These are phyloP conservation scores for Trichoderma asperellum DNA, from an alignment of 2,329 filamentous ascomycete genomes.

Conservation along the genomic window DNA sequence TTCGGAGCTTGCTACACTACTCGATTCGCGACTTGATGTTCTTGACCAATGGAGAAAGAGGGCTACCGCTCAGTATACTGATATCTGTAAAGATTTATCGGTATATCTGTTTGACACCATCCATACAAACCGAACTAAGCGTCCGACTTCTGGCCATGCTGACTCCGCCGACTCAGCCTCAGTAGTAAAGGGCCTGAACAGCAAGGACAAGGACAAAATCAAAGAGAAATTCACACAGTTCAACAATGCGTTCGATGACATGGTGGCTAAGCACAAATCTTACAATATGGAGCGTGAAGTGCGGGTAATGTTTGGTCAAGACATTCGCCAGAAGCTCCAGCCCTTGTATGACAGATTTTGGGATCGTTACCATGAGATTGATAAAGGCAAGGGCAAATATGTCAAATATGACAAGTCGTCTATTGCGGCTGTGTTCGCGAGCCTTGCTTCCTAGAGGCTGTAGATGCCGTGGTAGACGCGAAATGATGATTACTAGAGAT, in stretches of 20 bases:
- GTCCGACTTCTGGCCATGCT: conserved; percentile 74
- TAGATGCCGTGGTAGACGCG: neutral
- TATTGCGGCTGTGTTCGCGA: conserved; percentile 68
- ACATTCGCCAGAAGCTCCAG: conserved; percentile 90
- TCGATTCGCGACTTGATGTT: conserved; percentile 67
- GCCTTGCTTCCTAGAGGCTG: conserved; percentile 43
- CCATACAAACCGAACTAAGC: conserved; percentile 76
- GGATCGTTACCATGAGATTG: conserved; percentile 95
- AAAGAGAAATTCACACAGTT: conserved; percentile 95
- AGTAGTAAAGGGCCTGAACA: conserved; percentile 79
- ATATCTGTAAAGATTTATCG: conserved; percentile 86
- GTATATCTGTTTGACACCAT: conserved; percentile 86
- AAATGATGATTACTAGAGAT: neutral
- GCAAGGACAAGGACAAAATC: conserved; percentile 93
- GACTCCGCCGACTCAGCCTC: conserved; percentile 85
- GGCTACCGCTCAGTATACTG: conserved; percentile 77
- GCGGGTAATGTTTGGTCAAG: conserved; percentile 74
- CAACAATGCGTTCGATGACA: conserved; percentile 87
- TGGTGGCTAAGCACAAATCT: conserved; percentile 79
- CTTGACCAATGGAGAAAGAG: conserved; percentile 89
- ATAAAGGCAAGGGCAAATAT: conserved; percentile 97
- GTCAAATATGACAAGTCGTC: conserved; percentile 93
- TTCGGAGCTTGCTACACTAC: conserved; percentile 75
- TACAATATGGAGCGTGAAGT: conserved; percentile 93
- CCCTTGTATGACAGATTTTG: conserved; percentile 94